These are phyloP conservation scores for Monosporozyma solicola DNA, from an alignment of 805 yeast genomes.

Conservation along the genomic window DNA sequence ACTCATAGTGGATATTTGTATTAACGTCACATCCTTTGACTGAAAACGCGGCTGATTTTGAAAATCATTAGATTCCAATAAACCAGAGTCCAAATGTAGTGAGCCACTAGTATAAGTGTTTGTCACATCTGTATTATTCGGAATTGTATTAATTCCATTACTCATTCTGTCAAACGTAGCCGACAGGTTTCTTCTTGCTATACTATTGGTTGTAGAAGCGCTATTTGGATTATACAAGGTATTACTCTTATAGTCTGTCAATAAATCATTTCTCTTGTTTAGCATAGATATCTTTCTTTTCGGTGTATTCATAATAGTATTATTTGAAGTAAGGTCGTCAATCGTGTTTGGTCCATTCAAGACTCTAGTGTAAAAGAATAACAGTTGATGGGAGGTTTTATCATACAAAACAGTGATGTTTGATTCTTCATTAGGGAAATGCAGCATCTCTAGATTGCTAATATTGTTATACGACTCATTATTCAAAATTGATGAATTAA, in stretches of 20 bases:
- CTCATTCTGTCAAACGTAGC: constrained; percentile 26
- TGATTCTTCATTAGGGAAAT: constrained; percentile 24
- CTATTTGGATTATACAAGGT: neutral
- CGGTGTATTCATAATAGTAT: neutral
- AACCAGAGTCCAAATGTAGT: neutral
- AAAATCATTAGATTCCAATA: neutral
- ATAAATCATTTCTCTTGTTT: constrained; percentile 13
- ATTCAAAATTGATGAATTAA: constrained; percentile 50
- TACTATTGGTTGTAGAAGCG: neutral
- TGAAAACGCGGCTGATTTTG: constrained; percentile 1
- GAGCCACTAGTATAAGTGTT: neutral
- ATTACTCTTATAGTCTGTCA: neutral
- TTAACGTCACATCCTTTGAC: constrained; percentile 62
- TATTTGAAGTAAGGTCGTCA: neutral
- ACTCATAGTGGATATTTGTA: constrained; percentile 42
- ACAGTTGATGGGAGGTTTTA: constrained; percentile 8
- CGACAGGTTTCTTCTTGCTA: constrained; percentile 19
- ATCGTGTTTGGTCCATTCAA: constrained; percentile 2
- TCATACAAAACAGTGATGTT: constrained; percentile 22
- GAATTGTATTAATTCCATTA: constrained; percentile 6
- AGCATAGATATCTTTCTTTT: constrained; percentile 16
- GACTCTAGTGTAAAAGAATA: constrained; percentile 21
- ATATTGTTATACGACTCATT: constrained; percentile 21
- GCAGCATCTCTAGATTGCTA: constrained; percentile 29
- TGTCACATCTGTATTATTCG: constrained; percentile 8